Evolutionary conservation across 83 land plant genomes (phyloP), one percentile per base, ranked within the genome.

Genomic region (Isoetes engelmannii): DNA sequence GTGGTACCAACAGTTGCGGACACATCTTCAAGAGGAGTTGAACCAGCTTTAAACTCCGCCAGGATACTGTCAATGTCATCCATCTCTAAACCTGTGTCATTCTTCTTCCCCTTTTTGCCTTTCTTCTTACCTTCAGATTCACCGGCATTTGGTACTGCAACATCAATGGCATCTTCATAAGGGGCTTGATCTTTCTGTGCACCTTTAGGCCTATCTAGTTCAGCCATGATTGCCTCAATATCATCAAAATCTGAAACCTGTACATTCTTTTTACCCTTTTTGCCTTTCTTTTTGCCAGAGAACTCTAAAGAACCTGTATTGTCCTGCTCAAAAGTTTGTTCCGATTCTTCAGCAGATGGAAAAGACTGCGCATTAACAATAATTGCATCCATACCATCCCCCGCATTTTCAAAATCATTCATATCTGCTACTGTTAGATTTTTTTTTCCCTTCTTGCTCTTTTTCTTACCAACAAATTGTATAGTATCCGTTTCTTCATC

Each of bases 221-320:
- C 65, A 47, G 71, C 86, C 41, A 55, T 28, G 4, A 80, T 68
- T 19, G 82, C 77, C 70, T 72, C 75, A 7, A 72, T 62, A 13
- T 69, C 71, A 44, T 49, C 72, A 9, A 71, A 57, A 44, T 61
- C 61, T 42, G 61, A 9, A 60, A 45, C 60, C 44, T 37, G 70
- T 42, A 15, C 61, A 61, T 72, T 74, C 74, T 83, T 83, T 19
- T 68, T 71, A 55, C 78, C 82, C 69, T 76, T 76, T 74, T 77
- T 72, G 6, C 61, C 70, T 28, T 28, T 28, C 37, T 28, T 28
- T 28, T 28, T 28, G 37, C 37, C 37, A 28, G 37, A 28, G 37
- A 28, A 28, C 37, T 28, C 37, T 28, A 28, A 28, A 28, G 37
- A 28, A 28, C 37, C 37, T 2, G 37, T 28, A 28, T 2, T 28